phyloP scores from a whole-genome alignment of 1,284 basidiomycete genomes.

The Golubevia sp. region DNA sequence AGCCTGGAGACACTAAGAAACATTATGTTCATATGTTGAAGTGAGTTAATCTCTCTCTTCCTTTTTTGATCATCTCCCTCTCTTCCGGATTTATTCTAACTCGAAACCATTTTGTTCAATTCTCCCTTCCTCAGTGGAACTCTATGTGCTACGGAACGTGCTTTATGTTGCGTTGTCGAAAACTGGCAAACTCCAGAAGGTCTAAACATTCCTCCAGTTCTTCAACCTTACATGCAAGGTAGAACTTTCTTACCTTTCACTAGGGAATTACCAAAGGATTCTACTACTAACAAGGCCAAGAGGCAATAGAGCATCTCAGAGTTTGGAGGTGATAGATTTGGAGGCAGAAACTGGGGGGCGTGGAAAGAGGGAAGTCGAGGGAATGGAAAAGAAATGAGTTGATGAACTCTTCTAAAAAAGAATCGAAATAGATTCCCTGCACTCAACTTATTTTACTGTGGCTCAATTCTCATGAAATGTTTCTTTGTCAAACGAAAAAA shows the following conservation, averaged over 20 bases:
- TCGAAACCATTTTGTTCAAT: neutral
- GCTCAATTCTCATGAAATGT: no score
- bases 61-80: neutral
- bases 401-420: no score
- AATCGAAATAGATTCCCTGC: no score
- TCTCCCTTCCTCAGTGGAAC: conserved; percentile 80
- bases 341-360: no score
- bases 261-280: conserved; percentile 77
- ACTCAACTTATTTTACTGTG: no score
- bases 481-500: no score
- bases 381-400: no score
- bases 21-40: conserved; percentile 60
- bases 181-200: conserved; percentile 98
- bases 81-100: no score
- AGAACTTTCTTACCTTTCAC: conserved; percentile 88
- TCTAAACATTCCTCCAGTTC: conserved; percentile 81
- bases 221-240: conserved; percentile 94
- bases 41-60: conserved; percentile 1
- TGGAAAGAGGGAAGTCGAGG: no score
- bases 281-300: conserved; percentile 71
- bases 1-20: conserved; percentile 58
- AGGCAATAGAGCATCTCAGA: conserved; percentile 62
- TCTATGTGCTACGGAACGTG: conserved; percentile 92
- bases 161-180: conserved; percentile 95
- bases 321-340: no score